A percentile compares a stretch with the other conserved stretches of the same genome.
Evolutionary conservation across 2,329 filamentous ascomycete genomes (phyloP).

Genomic region (Fusarium sp.): DNA sequence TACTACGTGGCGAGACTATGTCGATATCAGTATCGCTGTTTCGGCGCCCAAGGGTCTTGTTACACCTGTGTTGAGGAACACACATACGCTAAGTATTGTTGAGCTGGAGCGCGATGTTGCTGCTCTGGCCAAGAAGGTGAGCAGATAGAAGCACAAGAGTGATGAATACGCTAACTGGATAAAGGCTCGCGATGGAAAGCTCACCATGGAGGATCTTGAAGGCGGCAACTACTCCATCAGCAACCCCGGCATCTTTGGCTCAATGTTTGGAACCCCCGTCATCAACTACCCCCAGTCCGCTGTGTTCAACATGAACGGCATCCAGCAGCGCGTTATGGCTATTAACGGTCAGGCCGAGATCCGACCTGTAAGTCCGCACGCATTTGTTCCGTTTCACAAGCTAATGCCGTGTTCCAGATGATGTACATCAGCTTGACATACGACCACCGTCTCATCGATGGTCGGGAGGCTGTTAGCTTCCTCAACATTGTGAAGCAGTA

Average conservation of each 20-base stretch:
- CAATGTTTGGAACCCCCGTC: conserved; percentile 68
- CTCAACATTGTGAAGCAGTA: conserved; percentile 49
- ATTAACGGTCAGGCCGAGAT: conserved; percentile 63
- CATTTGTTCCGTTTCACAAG: not conserved
- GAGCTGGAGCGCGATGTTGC: conserved; percentile 65
- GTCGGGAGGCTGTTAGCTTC: conserved; percentile 70
- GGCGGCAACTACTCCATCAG: conserved; percentile 82
- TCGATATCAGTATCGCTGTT: conserved; percentile 79
- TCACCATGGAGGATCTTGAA: conserved; percentile 81
- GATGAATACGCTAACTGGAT: not conserved
- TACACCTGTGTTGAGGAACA: conserved; percentile 79
- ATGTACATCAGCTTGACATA: conserved; percentile 64
- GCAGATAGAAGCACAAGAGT: conserved; percentile 38
- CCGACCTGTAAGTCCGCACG: conserved; percentile 51
- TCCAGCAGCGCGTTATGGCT: conserved; percentile 64
- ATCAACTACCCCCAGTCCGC: conserved; percentile 80
- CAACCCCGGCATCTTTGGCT: conserved; percentile 80
- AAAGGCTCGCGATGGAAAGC: conserved; percentile 75
- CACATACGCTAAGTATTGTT: conserved; percentile 57
- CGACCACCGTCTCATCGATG: conserved; percentile 65
- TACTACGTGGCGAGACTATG: conserved; percentile 67
- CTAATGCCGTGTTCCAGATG: conserved; percentile 47
- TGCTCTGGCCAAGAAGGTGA: conserved; percentile 72
- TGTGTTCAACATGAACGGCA: conserved; percentile 70
- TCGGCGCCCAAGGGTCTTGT: conserved; percentile 77